These are phyloP conservation scores for Chamaecrista fasciculata DNA, from an alignment of 306 rosid genomes.

Conservation along the genomic window DNA sequence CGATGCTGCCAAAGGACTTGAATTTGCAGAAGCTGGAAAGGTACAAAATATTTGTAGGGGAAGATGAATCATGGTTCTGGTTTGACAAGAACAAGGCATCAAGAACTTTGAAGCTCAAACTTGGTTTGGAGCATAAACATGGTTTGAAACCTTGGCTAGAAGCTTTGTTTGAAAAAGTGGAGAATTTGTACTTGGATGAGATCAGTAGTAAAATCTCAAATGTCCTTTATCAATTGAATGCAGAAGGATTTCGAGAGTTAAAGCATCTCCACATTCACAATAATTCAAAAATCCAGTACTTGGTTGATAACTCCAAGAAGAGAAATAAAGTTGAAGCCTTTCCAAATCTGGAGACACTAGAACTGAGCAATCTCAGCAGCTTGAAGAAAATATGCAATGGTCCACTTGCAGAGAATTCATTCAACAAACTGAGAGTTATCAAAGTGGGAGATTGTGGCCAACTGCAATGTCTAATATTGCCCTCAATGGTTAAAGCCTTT, in stretches of 20 bases:
- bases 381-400: not conserved
- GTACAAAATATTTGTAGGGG: not conserved
- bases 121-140: too few species aligned
- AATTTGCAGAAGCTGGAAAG: too few species aligned
- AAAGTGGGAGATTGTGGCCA: not conserved
- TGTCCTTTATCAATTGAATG: not conserved
- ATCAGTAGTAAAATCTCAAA: not conserved
- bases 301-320: not conserved
- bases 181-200: not conserved
- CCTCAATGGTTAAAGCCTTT: not conserved
- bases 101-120: not conserved
- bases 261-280: slow-evolving; percentile 26
- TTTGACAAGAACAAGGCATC: not conserved
- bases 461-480: not conserved
- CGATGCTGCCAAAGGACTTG: too few species aligned
- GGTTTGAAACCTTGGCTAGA: not conserved
- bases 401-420: not conserved
- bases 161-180: not conserved
- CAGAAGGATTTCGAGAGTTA: slow-evolving; percentile 3
- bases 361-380: not conserved
- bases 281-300: not conserved
- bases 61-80: not conserved
- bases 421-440: not conserved
- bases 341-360: not conserved
- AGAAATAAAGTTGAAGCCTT: not conserved